A percentile compares a stretch with the other conserved stretches of the same genome.
phyloP scores from a whole-genome alignment of 192 early-diverging fungal genomes.

The Rhizophagus prolifer region DNA sequence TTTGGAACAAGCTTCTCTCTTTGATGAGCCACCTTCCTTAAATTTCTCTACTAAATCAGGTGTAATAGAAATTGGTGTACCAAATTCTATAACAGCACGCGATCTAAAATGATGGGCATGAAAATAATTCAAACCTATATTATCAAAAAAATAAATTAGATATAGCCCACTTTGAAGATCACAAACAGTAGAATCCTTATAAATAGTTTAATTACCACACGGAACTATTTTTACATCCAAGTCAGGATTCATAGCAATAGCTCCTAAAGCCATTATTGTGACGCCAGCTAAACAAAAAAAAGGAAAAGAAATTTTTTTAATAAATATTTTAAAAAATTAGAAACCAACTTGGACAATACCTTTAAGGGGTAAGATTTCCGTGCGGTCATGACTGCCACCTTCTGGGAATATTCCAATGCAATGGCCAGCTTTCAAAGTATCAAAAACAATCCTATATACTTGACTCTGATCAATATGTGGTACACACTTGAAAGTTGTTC shows the following conservation, averaged over 20 bases:
- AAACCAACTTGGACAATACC: conserved; percentile 40
- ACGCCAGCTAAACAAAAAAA: conserved; percentile 58
- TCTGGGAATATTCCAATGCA: conserved; percentile 99
- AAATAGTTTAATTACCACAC: conserved; percentile 41
- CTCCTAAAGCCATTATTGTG: conserved; percentile 84
- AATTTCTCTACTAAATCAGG: conserved; percentile 81
- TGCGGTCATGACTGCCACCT: conserved; percentile 96
- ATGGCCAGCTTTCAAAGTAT: conserved; percentile 64
- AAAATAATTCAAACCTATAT: conserved; percentile 86
- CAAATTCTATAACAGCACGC: conserved; percentile 97
- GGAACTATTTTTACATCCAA: conserved; percentile 94
- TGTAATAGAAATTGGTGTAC: conserved; percentile 81
- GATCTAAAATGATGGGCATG: conserved; percentile 94
- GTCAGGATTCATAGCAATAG: conserved; percentile 80
- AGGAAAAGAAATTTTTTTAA: background rate
- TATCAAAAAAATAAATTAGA: no score
- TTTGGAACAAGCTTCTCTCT: conserved; percentile 76
- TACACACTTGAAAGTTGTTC: conserved; percentile 61
- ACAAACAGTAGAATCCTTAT: background rate
- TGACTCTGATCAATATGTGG: conserved; percentile 89
- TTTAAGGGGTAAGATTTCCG: conserved; percentile 95
- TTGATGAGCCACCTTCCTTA: conserved; percentile 76
- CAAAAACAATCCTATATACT: conserved; percentile 84
- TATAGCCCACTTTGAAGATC: background rate
- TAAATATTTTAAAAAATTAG: background rate